Evolutionary conservation across 2,329 filamentous ascomycete species (phyloP), one percentile per base, ranked within the genome.

Genomic region (Fusarium sulawesiense): DNA sequence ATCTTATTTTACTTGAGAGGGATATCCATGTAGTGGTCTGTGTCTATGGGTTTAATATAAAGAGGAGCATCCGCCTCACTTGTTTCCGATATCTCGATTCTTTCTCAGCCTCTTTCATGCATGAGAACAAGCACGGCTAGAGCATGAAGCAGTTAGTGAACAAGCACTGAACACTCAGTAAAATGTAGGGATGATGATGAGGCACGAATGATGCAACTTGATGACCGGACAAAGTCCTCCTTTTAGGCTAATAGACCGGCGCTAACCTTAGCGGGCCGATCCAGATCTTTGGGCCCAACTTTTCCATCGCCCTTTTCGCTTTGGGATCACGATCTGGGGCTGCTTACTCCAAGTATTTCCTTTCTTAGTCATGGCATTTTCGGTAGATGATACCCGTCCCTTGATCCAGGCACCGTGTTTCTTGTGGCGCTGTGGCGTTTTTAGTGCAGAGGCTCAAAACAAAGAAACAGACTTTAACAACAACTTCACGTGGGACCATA

Each of bases 261-360:
- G 40, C 61, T 64, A 64, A 41, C 7, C 18, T 13, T 46, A 57
- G 60, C 60, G 51, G 60, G 51, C 60, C 61, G 61, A 64, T 64
- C 61, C 51, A 41, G 61, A 58, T 64, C 60, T 58, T 18, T 8
- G 40, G 21, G 14, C 41, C 51, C 30, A 42, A 42, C 34, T 64
- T 41, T 49, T 30, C 27, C 51, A 64, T 64, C 61, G 45, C 9
- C 9, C 10, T 25, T 34, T 56, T 14, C 37, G 34, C 32, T 53
- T 13, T 18, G 13, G 8, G 32, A 53, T 53, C 34, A 53, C 49
- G 23, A 53, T 53, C 4, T 6, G n/a, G n/a, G 23, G 25, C 34
- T 14, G 8, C 9, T 10, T 27, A n/a, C 20, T 41, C 18, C 3
- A 16, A 7, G 10, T 14, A 48, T 20, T 21, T 6, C 9, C n/a